Evolutionary conservation across 345 rosid species (phyloP).

Genomic region (Syzygium oleosum): DNA sequence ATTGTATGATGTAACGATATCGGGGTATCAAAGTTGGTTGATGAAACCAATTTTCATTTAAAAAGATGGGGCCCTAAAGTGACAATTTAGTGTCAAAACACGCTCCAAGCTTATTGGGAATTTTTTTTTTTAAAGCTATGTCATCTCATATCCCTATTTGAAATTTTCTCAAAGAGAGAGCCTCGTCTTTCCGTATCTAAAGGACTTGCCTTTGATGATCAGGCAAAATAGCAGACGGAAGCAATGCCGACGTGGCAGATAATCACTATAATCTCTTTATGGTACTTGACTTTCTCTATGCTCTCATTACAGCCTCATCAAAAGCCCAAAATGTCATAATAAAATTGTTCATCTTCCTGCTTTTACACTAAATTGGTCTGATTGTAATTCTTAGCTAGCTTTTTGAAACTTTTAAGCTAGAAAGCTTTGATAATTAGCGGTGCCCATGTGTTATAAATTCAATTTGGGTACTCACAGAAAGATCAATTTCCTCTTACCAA

Average conservation of each 20-base stretch:
- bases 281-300: neutral
- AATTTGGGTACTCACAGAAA: neutral
- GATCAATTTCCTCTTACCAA: neutral
- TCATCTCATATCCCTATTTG: neutral
- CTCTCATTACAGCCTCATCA: neutral
- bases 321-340: neutral
- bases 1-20: neutral
- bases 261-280: slow-evolving; percentile 13
- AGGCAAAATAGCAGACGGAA: slow-evolving; percentile 12
- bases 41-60: neutral
- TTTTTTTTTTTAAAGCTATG: neutral
- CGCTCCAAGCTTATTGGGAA: neutral
- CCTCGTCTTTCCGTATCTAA: neutral
- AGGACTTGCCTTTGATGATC: neutral
- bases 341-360: neutral
- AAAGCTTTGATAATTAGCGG: neutral
- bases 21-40: neutral
- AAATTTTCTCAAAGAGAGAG: neutral
- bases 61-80: neutral
- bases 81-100: neutral
- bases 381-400: neutral
- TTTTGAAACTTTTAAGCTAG: neutral
- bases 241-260: slow-evolving; percentile 15
- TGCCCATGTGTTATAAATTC: neutral
- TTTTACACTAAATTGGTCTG: neutral